Evolutionary conservation across 2,329 filamentous ascomycete species (phyloP), one percentile per base, ranked within the genome.

Genomic region (Aspergillus melleus): DNA sequence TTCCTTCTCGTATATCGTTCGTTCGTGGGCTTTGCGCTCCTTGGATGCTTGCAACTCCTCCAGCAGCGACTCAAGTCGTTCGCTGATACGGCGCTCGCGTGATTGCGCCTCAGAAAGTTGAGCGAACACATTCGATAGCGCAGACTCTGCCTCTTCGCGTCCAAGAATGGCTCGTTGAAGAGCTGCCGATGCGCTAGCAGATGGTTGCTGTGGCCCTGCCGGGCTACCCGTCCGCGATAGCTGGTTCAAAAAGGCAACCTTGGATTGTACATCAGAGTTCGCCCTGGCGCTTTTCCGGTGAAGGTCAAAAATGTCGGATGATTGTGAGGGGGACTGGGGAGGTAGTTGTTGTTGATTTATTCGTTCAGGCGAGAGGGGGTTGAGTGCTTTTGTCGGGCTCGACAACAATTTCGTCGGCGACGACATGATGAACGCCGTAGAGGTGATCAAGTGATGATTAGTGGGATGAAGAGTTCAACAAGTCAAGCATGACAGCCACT

Each of bases 1-100:
- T 66, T 86, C 84, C 63, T 85, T 86, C 64, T 86, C 83, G 63
- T 84, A 86, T 6, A 84, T 69, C 2, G 74, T 66, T 62, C 79
- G 72, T 63, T 81, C 78, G 57, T 81, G 77, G 12, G 71, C 72
- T 61, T 83, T 78, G 42, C 82, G 77, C 64, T 82, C 80, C 67
- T 85, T 85, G 14, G 79, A 74, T 11, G 76, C 74, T 36, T 81
- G 77, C 39, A 83, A 71, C 66, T 86, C 83, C 65, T 84, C 84
- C 70, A 85, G 64, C 52, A 79, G 66, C 9, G 74, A 74, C 63
- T 80, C 76, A 50, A 81, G 74, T 58, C 77, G 71, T 63, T 80
- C 76, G 52, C 77, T 77, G 29, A 81, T 76, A 56, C 77, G 71
- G 49, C 75, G 73, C 64, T 81, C 78, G 54, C 78, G 75, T 16